Conservation (phyloP, 2,329 filamentous ascomycete genomes). For the Diaporthe sp. region DNA sequence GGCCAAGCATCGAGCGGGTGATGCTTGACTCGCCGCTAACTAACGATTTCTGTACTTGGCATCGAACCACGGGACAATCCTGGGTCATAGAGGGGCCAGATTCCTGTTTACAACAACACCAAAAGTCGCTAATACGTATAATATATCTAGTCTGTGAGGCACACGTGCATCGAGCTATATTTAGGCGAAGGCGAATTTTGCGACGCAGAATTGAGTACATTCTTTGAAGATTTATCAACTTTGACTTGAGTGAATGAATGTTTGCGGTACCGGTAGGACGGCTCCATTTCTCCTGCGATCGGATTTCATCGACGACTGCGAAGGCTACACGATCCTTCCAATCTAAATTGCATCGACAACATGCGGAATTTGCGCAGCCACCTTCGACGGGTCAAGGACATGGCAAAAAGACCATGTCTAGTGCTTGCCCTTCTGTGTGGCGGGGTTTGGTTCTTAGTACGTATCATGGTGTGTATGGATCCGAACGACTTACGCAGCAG, state of each 20-base stretch:
- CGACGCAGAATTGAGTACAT: neutral
- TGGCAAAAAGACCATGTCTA: neutral
- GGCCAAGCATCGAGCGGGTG: neutral
- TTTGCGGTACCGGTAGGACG: neutral
- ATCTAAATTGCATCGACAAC: neutral
- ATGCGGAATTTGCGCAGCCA: neutral
- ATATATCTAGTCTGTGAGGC: neutral
- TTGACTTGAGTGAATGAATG: neutral
- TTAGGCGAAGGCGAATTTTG: neutral
- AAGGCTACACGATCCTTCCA: neutral
- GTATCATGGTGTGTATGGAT: neutral
- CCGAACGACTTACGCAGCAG: constrained; percentile 27
- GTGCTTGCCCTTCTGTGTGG: constrained; percentile 25
- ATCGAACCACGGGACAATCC: neutral
- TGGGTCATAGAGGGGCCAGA: too few species aligned
- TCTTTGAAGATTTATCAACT: neutral
- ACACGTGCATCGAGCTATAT: neutral
- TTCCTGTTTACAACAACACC: neutral
- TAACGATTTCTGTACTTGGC: neutral
- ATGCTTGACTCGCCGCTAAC: neutral
- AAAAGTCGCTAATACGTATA: too few species aligned
- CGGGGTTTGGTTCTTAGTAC: neutral
- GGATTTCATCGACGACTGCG: neutral
- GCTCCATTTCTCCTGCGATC: too few species aligned
- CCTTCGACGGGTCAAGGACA: neutral